Evolutionary conservation across 2,329 filamentous ascomycete genomes (phyloP).

Genomic region (Pochonia chlamydosporia): DNA sequence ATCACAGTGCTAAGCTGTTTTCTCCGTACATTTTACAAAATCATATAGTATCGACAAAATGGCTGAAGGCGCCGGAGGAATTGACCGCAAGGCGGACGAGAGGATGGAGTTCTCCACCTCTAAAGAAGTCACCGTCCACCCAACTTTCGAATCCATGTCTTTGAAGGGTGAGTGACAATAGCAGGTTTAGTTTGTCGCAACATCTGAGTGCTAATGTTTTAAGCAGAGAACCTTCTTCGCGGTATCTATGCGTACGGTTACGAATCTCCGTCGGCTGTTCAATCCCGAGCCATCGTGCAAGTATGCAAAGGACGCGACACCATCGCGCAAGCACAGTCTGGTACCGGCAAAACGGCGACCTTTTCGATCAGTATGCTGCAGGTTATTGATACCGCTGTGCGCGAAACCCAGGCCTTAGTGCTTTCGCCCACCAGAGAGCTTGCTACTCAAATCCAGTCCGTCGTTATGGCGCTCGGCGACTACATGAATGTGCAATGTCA

Average conservation of each 20-base stretch:
- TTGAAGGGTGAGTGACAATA: conserved; percentile 60
- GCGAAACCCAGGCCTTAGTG: conserved; percentile 90
- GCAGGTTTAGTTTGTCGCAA: conserved; percentile 8
- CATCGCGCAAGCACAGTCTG: conserved; percentile 95
- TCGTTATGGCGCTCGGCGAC: conserved; percentile 98
- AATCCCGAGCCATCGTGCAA: conserved; percentile 96
- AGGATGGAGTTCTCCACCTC: conserved; percentile 98
- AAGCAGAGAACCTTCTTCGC: conserved; percentile 79
- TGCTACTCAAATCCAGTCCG: conserved; percentile 96
- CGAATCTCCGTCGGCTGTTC: conserved; percentile 94
- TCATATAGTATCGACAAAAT: conserved; percentile 45
- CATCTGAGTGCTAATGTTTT: not conserved
- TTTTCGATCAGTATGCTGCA: conserved; percentile 96
- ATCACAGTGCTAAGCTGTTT: not conserved
- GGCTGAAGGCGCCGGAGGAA: conserved; percentile 70
- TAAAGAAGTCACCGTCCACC: conserved; percentile 93
- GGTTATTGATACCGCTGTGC: conserved; percentile 87
- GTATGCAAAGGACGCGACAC: conserved; percentile 99
- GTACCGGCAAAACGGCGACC: conserved; percentile 93
- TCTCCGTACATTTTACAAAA: not conserved
- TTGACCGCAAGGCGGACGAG: conserved; percentile 92
- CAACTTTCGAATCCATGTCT: conserved; percentile 93
- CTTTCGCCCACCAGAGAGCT: conserved; percentile 94
- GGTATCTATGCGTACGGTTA: conserved; percentile 98
- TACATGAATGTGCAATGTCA: conserved; percentile 99